Evolutionary conservation across 2,329 filamentous ascomycete species (phyloP), one percentile per base, ranked within the genome.

Genomic region (Xylaria multiplex): DNA sequence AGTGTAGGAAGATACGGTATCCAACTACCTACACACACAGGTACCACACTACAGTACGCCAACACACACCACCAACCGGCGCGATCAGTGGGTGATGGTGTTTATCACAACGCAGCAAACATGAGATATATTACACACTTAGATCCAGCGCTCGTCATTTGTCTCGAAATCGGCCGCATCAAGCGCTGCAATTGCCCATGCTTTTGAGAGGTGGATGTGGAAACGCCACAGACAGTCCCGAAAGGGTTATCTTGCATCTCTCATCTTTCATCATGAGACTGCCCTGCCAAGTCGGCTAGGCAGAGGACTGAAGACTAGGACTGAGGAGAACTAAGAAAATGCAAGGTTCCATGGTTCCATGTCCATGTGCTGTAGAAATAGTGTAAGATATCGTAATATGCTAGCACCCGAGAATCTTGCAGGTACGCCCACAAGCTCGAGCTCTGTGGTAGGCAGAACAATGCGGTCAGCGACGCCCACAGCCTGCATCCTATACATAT

Each of bases 321-420:
- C 14, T 50, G n/a, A 24, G 16, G 30, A 42, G 62, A 24, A 22
- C 22, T 55, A 37, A 19, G 19, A 27, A 66, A 66, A 62, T 52
- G 65, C 59, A 48, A 64, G 48, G 55, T 58, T 64, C 45, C 63
- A 42, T 35, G 27, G 42, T 2, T 55, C 11, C 5, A 27, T 43
- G 37, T 22, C 54, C 54, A 43, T 52, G 43, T 53, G 48, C 56
- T 5, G 54, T 45, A 35, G 40, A 43, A 60, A 62, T 64, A 19
- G 19, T 19, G 19, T 19, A 59, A 67, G 65, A 62, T 69, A 63
- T 72, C 69, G 65, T 71, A 70, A 71, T 69, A 72, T 74, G 71
- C 69, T 68, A 64, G 66, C 66, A 66, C 43, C 72, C 72, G 71
- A 59, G 30, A 65, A 71, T 69, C 64, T 70, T 67, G 68, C 63